Base-by-base conservation (phyloP, 192 early-diverging fungal genomes). In the Physocladia obscura region DNA sequence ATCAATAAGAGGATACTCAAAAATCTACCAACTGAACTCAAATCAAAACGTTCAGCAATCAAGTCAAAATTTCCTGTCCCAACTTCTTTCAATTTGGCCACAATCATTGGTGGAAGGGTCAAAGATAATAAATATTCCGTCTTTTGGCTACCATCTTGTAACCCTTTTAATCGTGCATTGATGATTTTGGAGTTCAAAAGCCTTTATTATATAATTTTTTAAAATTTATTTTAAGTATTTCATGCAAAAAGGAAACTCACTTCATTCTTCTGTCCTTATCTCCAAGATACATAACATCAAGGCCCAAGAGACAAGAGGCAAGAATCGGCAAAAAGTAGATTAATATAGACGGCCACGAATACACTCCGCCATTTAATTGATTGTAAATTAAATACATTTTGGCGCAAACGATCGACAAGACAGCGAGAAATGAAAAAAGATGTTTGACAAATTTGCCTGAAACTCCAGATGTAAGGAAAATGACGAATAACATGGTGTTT, bases 111-210 rank as follows among this genome's bases (percentile, higher is more conserved):
- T 8, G 81, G 81, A 21, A 82, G 62, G 2, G 77, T 80, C 8
- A 82, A 54, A 13, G 77, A 74, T 8, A 82, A 69, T 8, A 82
- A 49, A 56, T 82, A 79, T 32, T 82, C 77, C 3, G 81, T 82
- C 55, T 79, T 79, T 60, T 75, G 57, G 35, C 69, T 65, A 40
- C 77, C 77, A 0, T 62, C 62, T 48, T 77, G 51, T 38, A 77
- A 61, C 35, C 69, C 67, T 48, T 79, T 73, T 1, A 82, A 56
- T 2, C 76, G 62, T 15, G 71, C 51, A 54, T 77, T 69, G 34
- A 82, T 70, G 32, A 79, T 77, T 30, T 69, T 73, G 17, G 72
- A 71, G 37, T 82, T 82, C 47, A 82, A 70, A 35, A 73, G 76
- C 38, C 79, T 75, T 47, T 21, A 30, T 22, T 22, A 15, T 8